These are phyloP conservation scores for Rhizopogon vesiculosus DNA, from an alignment of 768 basidiomycete genomes.

Conservation along the genomic window DNA sequence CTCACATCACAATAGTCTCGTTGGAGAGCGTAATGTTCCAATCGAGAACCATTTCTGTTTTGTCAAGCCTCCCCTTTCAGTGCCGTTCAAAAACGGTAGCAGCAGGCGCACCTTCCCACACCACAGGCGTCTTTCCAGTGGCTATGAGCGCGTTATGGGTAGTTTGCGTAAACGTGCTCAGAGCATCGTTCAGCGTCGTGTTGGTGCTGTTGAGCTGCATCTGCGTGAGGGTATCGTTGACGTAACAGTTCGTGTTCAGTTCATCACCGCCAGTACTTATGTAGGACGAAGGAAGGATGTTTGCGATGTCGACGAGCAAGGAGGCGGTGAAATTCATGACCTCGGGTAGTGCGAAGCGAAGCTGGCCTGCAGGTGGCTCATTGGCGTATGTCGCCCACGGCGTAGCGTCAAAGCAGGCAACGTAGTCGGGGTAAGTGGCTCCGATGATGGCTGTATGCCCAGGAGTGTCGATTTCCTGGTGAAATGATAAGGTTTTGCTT, in stretches of 20 bases:
- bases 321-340: constrained; percentile 55
- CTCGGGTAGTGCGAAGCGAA: constrained; percentile 60
- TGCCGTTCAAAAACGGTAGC: not conserved
- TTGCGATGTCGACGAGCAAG: constrained; percentile 50
- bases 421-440: constrained; percentile 61
- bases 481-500: not conserved
- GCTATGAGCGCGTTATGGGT: constrained; percentile 53
- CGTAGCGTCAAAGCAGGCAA: constrained; percentile 57
- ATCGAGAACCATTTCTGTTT: constrained; percentile 42
- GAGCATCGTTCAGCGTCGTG: constrained; percentile 56
- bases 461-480: constrained; percentile 79
- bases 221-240: constrained; percentile 55
- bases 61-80: not conserved
- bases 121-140: constrained; percentile 69
- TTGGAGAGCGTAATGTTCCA: constrained; percentile 35
- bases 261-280: constrained; percentile 86
- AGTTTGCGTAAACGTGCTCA: constrained; percentile 55
- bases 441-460: constrained; percentile 74
- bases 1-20: constrained; percentile 39
- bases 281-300: constrained; percentile 49
- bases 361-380: constrained; percentile 81
- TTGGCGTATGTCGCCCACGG: constrained; percentile 61
- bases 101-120: constrained; percentile 62
- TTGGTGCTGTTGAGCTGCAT: constrained; percentile 44
- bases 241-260: constrained; percentile 64